A percentile compares a stretch with the other conserved stretches of the same genome.
phyloP scores from a whole-genome alignment of 192 early-diverging fungal species.

The Pilobolus umbonatus region DNA sequence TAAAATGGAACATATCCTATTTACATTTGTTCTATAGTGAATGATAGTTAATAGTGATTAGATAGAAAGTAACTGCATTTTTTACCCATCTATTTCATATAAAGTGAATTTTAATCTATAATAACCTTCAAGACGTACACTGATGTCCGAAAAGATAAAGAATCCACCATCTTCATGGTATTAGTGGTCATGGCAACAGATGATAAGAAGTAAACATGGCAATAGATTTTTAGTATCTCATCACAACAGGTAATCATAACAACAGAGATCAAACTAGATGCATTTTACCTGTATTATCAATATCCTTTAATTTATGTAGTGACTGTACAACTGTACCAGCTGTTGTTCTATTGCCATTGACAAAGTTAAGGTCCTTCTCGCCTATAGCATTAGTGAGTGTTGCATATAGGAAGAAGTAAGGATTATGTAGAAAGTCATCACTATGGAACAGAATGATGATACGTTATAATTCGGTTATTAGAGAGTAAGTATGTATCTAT shows the following conservation, averaged over 20 bases:
- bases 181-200: too few relatives aligned
- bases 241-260: background rate
- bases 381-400: slow-evolving; percentile 73
- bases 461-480: too few relatives aligned
- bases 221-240: background rate
- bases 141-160: slow-evolving; percentile 93
- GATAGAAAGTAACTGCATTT: slow-evolving; percentile 1
- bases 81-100: slow-evolving; percentile 80
- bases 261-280: background rate
- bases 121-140: slow-evolving; percentile 87
- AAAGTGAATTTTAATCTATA: slow-evolving; percentile 82
- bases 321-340: slow-evolving; percentile 94
- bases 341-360: slow-evolving; percentile 85
- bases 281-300: slow-evolving; percentile 56
- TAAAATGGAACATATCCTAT: slow-evolving; percentile 69
- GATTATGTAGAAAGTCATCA: slow-evolving; percentile 59
- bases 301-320: slow-evolving; percentile 80
- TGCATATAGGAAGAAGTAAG: slow-evolving; percentile 94
- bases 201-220: background rate
- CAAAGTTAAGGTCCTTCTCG: slow-evolving; percentile 78
- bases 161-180: slow-evolving; percentile 68
- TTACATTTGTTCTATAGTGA: slow-evolving; percentile 24
- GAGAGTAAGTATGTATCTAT: too few relatives aligned
- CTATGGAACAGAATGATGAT: background rate
- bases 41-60: slow-evolving; percentile 37